Evolutionary conservation across 805 yeast species (phyloP).

Genomic region (Wickerhamomyces alni): DNA sequence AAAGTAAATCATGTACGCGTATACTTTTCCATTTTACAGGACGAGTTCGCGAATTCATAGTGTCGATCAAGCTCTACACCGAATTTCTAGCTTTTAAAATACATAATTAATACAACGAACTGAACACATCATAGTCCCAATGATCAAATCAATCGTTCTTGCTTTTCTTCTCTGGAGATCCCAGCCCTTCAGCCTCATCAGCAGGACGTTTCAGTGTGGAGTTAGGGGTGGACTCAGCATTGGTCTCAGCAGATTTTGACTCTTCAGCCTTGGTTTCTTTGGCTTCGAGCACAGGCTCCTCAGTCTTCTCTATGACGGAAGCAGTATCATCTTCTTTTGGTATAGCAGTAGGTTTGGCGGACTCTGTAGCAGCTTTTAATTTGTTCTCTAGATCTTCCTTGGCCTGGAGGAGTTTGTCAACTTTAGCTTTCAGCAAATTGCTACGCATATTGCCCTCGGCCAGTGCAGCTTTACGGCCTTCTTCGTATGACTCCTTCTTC

Average conservation of each 20-base stretch:
- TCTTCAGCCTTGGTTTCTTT: constrained; percentile 1
- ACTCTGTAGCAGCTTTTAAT: constrained; percentile 4
- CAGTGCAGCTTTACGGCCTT: constrained; percentile 21
- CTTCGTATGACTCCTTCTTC: constrained; percentile 13
- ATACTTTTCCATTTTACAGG: no score
- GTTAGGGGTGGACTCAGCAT: constrained; percentile 4
- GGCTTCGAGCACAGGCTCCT: background rate
- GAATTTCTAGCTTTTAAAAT: no score
- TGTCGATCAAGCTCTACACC: no score
- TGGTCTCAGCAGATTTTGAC: background rate
- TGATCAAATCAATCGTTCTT: constrained; percentile 5
- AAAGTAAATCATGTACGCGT: no score
- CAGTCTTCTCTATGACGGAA: background rate
- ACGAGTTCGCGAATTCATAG: no score
- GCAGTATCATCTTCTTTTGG: background rate
- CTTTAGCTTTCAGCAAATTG: constrained; percentile 35
- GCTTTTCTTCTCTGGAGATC: constrained; percentile 27
- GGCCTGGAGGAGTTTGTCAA: constrained; percentile 30
- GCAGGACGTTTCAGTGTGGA: constrained; percentile 16
- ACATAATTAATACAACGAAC: no score
- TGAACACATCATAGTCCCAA: no score
- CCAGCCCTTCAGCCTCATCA: constrained; percentile 18
- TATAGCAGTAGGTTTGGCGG: background rate
- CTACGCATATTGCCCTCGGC: constrained; percentile 32
- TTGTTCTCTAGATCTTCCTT: constrained; percentile 32